These are phyloP conservation scores for Coix lacrymajobi DNA, from an alignment of 176 grass and related monocot genomes.

Conservation along the genomic window DNA sequence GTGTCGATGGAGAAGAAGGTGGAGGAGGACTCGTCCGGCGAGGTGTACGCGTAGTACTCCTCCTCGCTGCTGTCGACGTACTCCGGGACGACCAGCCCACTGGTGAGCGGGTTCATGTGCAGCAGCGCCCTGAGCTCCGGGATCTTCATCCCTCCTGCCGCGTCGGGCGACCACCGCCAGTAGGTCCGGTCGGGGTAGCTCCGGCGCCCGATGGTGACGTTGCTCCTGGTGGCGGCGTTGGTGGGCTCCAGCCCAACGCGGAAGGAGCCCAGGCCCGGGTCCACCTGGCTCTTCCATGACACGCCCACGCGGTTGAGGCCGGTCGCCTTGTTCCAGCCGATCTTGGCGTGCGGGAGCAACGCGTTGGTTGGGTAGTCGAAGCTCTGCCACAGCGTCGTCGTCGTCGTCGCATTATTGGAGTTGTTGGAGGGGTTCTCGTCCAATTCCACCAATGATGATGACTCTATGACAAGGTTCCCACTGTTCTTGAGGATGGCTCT, in stretches of 20 bases:
- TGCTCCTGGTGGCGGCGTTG: background rate
- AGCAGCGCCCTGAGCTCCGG: background rate
- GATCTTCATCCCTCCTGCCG: slow-evolving; percentile 6
- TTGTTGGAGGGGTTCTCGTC: background rate
- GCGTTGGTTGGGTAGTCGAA: background rate
- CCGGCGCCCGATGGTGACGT: background rate
- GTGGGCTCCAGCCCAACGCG: background rate
- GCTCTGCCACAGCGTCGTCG: background rate
- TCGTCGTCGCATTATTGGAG: background rate
- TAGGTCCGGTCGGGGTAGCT: background rate
- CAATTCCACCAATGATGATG: too few relatives aligned
- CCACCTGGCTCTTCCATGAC: background rate
- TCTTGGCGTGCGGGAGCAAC: slow-evolving; percentile 20
- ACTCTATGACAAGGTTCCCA: background rate
- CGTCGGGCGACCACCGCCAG: background rate
- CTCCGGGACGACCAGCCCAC: background rate
- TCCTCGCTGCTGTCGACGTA: background rate
- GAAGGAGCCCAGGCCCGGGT: slow-evolving; percentile 26
- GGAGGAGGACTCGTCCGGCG: background rate
- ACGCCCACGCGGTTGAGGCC: background rate
- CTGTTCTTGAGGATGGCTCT: background rate
- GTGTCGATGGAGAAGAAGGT: background rate
- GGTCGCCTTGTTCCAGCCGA: slow-evolving; percentile 26
- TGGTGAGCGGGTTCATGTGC: background rate
- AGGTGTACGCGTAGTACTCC: slow-evolving; percentile 25